Percentiles rank a stretch among this genome's conserved stretches.
Conservation (phyloP, 2,329 filamentous ascomycete genomes). For the Fusarium marasasianum region DNA sequence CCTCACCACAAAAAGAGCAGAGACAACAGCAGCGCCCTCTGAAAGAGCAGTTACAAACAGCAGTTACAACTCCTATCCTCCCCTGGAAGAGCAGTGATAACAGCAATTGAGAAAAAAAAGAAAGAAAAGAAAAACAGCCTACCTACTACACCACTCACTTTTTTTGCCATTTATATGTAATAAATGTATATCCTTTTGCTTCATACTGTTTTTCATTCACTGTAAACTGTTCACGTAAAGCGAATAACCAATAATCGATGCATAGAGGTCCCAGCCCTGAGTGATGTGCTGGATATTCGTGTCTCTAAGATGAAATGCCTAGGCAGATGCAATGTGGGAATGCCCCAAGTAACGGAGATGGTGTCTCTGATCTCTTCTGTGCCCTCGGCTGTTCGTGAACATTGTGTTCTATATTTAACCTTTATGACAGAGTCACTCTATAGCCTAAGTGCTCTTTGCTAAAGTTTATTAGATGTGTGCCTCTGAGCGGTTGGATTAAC, state of each 20-base stretch:
- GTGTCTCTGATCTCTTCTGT: rapidly evolving
- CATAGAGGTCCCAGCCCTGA: constrained; percentile 51
- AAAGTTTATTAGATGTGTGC: neutral
- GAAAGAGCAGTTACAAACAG: neutral
- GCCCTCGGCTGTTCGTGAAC: rapidly evolving
- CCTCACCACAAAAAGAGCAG: too few relatives aligned
- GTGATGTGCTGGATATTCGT: neutral
- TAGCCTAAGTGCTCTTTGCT: too few relatives aligned
- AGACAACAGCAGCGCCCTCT: neutral
- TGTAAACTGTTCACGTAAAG: neutral
- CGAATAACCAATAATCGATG: constrained; percentile 50
- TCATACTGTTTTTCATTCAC: rapidly evolving
- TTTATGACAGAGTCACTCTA: rapidly evolving
- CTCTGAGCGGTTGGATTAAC: neutral
- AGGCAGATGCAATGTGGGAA: rapidly evolving
- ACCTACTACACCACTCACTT: neutral
- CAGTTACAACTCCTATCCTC: neutral
- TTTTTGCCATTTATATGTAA: neutral
- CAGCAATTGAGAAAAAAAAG: neutral
- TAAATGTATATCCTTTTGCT: rapidly evolving
- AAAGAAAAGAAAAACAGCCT: too few relatives aligned
- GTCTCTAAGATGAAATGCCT: rapidly evolving
- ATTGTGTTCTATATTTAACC: rapidly evolving
- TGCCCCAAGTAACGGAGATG: rapidly evolving
- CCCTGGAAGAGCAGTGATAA: neutral